Evolutionary conservation across 2,329 filamentous ascomycete genomes (phyloP).

Genomic region (Dryadomyces quercivorus): DNA sequence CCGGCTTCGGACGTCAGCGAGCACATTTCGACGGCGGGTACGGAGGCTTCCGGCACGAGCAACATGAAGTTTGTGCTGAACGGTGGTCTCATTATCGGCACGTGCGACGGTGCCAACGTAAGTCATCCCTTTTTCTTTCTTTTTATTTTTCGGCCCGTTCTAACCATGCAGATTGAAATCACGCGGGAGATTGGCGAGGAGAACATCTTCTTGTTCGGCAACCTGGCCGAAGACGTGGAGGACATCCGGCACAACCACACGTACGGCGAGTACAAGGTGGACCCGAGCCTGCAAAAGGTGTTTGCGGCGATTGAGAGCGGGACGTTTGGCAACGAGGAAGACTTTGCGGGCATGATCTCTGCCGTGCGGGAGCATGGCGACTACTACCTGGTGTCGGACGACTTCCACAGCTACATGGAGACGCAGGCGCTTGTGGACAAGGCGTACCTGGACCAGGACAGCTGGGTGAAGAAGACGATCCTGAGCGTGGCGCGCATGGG

Average conservation of each 20-base stretch:
- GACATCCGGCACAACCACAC: constrained; percentile 84
- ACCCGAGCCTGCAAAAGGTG: constrained; percentile 65
- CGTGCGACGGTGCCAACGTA: constrained; percentile 94
- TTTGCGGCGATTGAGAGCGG: constrained; percentile 72
- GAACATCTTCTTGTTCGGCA: constrained; percentile 98
- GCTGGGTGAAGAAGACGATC: constrained; percentile 87
- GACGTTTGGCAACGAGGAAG: constrained; percentile 65
- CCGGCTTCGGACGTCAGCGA: constrained; percentile 95
- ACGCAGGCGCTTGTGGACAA: constrained; percentile 87
- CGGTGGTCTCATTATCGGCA: constrained; percentile 92
- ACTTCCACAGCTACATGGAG: constrained; percentile 89
- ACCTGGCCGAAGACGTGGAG: constrained; percentile 90
- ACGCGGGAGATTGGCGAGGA: constrained; percentile 92
- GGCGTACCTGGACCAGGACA: constrained; percentile 81
- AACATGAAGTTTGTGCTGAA: constrained; percentile 99
- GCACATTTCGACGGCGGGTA: constrained; percentile 96
- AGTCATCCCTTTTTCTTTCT: constrained; percentile 22
- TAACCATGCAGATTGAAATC: constrained; percentile 63
- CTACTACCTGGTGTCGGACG: constrained; percentile 94
- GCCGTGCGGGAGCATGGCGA: constrained; percentile 88
- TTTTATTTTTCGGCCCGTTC: background rate
- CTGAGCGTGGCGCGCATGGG: constrained; percentile 85
- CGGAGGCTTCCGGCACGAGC: constrained; percentile 77
- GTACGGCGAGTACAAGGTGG: constrained; percentile 68
- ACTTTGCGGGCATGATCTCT: constrained; percentile 73